Evolutionary conservation across 2,329 filamentous ascomycete species (phyloP).

Genomic region (Colletotrichum cuscutae): DNA sequence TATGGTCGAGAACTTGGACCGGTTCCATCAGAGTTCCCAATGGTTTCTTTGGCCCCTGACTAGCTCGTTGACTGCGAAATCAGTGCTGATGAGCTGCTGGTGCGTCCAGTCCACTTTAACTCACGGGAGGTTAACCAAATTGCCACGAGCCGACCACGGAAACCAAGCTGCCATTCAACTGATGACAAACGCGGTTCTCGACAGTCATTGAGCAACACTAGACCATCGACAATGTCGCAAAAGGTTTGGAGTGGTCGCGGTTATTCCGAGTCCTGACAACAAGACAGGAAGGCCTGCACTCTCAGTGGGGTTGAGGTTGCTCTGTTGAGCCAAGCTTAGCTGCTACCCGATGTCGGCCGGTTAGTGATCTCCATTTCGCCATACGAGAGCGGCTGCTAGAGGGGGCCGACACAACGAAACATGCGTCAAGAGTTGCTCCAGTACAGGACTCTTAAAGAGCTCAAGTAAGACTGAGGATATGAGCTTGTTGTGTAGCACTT

Average conservation of each 20-base stretch:
- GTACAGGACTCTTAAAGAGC: background rate
- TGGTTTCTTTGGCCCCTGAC: background rate
- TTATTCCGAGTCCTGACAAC: background rate
- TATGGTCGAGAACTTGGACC: background rate
- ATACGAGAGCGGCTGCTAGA: background rate
- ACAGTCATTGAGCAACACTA: background rate
- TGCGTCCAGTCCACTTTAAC: background rate
- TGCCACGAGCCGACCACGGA: background rate
- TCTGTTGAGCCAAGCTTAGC: background rate
- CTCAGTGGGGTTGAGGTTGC: background rate
- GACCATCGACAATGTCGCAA: background rate
- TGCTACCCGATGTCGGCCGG: background rate
- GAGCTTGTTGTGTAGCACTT: background rate
- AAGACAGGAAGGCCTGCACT: background rate
- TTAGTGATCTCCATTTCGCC: background rate
- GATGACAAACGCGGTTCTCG: background rate
- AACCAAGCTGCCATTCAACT: background rate
- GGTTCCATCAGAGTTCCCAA: background rate
- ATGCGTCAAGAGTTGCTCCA: background rate
- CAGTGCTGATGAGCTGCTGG: background rate
- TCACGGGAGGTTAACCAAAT: background rate
- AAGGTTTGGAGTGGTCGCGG: background rate
- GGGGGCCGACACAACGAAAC: background rate
- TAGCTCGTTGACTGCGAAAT: background rate
- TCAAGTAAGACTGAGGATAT: background rate